phyloP scores from a whole-genome alignment of 176 grass and related monocot genomes.

The Avena atlantica region DNA sequence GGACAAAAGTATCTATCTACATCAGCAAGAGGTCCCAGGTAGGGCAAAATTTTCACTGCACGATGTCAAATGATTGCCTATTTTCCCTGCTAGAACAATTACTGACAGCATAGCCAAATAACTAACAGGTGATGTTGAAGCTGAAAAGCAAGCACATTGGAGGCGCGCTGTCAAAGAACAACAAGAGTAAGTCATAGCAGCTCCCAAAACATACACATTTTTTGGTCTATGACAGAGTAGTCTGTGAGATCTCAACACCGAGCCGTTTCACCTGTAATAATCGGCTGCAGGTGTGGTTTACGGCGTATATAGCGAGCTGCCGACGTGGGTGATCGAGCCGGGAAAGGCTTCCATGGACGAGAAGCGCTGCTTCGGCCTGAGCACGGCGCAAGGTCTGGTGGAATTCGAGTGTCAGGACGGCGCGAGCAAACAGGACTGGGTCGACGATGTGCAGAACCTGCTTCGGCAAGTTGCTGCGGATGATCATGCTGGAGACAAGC shows the following conservation, averaged over 20 bases:
- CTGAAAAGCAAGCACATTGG: constrained; percentile 94
- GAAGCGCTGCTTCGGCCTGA: constrained; percentile 72
- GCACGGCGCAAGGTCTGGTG: constrained; percentile 77
- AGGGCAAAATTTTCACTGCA: background rate
- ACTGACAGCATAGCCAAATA: constrained; percentile 17
- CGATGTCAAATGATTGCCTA: constrained; percentile 3
- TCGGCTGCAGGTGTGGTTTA: constrained; percentile 75
- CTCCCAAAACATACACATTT: background rate
- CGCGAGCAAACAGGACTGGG: constrained; percentile 77
- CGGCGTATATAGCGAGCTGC: constrained; percentile 79
- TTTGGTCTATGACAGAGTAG: background rate
- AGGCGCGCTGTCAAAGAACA: constrained; percentile 92
- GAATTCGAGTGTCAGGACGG: constrained; percentile 82
- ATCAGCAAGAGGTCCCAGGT: constrained; percentile 93
- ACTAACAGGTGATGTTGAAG: constrained; percentile 84
- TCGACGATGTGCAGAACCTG: constrained; percentile 87
- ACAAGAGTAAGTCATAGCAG: constrained; percentile 68
- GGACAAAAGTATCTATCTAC: constrained; percentile 74
- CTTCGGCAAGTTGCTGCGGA: constrained; percentile 66
- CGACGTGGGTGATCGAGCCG: constrained; percentile 64
- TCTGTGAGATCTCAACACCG: background rate
- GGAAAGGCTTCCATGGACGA: constrained; percentile 56
- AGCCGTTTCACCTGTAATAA: background rate
- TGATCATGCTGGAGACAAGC: constrained; percentile 44
- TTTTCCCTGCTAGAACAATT: background rate